Conservation (phyloP, 1,284 basidiomycete species). For the Cystobasidium sp. region DNA sequence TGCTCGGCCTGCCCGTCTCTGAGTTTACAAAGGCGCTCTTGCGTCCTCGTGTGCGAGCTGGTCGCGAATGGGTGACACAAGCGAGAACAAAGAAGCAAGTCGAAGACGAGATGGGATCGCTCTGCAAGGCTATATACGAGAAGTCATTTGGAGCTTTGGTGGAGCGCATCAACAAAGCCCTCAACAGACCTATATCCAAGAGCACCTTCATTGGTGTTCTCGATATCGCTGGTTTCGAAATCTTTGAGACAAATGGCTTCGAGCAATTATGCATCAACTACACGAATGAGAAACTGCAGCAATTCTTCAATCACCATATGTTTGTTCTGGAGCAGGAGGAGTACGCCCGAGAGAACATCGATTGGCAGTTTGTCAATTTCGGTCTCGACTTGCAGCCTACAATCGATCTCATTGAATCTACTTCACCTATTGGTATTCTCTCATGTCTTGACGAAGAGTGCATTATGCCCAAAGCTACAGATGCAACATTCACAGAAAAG, state of each 20-base stretch:
- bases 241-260: slow-evolving; percentile 71
- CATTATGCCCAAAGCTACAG: slow-evolving; percentile 98
- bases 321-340: slow-evolving; percentile 99
- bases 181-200: slow-evolving; percentile 89
- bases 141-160: slow-evolving; percentile 94
- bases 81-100: slow-evolving; percentile 90
- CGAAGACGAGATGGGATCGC: slow-evolving; percentile 84
- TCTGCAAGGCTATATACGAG: slow-evolving; percentile 97
- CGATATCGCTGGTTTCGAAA: slow-evolving; percentile 99
- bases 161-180: slow-evolving; percentile 89
- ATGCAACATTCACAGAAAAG: slow-evolving; percentile 93
- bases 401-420: slow-evolving; percentile 94
- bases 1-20: slow-evolving; percentile 85
- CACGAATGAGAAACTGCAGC: slow-evolving; percentile 95
- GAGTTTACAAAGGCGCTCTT: slow-evolving; percentile 89
- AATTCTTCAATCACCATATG: slow-evolving; percentile 99
- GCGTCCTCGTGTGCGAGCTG: slow-evolving; percentile 86
- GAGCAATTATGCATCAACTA: slow-evolving; percentile 99
- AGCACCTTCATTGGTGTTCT: slow-evolving; percentile 97
- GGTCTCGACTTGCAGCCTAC: slow-evolving; percentile 97
- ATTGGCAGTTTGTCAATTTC: slow-evolving; percentile 99
- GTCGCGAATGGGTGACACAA: slow-evolving; percentile 95
- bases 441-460: slow-evolving; percentile 97
- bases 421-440: slow-evolving; percentile 79
- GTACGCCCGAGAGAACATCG: slow-evolving; percentile 93